These are phyloP conservation scores for Pseudogymnoascus sp. DNA, from an alignment of 2,329 filamentous ascomycete species.

Conservation along the genomic window DNA sequence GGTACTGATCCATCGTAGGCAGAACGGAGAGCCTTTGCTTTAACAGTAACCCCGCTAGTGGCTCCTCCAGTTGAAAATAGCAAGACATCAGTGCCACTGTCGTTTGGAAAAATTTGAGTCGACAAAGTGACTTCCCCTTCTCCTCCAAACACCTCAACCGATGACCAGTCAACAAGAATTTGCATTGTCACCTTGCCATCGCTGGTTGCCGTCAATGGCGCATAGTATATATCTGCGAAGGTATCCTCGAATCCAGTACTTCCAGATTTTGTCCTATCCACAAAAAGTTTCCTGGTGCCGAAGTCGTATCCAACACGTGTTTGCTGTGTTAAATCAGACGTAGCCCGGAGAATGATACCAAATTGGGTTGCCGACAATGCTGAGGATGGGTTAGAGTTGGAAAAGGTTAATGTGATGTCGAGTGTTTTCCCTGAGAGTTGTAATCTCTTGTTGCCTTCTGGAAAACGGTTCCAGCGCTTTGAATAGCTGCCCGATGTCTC, in stretches of 20 bases:
- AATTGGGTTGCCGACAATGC: background rate
- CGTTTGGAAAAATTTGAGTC: conserved; percentile 3
- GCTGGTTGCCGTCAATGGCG: background rate
- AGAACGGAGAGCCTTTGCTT: background rate
- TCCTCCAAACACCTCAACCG: conserved; percentile 7
- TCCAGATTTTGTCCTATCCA: conserved; percentile 2
- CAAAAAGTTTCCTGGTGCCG: background rate
- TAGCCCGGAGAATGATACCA: conserved; percentile 8
- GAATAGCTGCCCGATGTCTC: background rate
- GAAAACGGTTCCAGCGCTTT: background rate
- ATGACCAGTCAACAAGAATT: conserved; percentile 9
- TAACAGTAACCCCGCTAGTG: background rate
- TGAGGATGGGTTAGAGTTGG: background rate
- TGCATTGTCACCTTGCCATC: conserved; percentile 1
- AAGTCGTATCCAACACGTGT: conserved; percentile 11
- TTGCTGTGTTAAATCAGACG: background rate
- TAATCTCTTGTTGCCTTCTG: background rate
- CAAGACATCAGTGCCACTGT: background rate
- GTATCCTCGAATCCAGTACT: background rate
- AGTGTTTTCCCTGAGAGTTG: background rate
- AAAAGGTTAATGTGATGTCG: background rate
- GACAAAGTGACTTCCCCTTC: conserved; percentile 6
- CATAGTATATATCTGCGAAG: background rate
- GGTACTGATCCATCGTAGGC: background rate
- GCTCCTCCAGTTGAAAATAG: background rate